Base-by-base conservation (phyloP, 768 basidiomycete genomes). In the Mycena amicta region DNA sequence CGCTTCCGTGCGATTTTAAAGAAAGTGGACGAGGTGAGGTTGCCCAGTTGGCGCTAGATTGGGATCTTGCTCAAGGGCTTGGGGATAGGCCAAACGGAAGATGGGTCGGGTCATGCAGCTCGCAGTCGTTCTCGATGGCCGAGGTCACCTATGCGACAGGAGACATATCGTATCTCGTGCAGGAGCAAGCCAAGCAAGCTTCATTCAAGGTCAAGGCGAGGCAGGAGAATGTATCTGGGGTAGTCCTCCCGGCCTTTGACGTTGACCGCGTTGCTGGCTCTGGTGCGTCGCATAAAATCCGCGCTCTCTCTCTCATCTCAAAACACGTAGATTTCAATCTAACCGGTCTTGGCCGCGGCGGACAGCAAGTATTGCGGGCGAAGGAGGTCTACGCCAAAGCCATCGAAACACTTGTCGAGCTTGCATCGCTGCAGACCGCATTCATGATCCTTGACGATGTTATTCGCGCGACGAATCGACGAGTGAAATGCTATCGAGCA, bases 21-120 rank as follows among this genome's bases (percentile, higher is more conserved):
- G 72, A 98, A 97, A 75, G 96, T 99, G n/a, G 95, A 98, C 69
- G 97, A 99, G 81, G 95, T 95, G 64, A 63, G 76, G 59, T n/a
- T n/a, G n/a, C n/a, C n/a, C n/a, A n/a, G n/a, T n/a, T n/a, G n/a
- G n/a, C n/a, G n/a, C n/a, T n/a, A n/a, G n/a, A n/a, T n/a, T n/a
- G n/a, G n/a, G n/a, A n/a, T n/a, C n/a, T 39, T 65, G 53, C 57
- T 70, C 46, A 72, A 65, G 55, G 4, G 60, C 60, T 63, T 20
- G 16, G 20, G 26, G 20, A 57, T 40, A 98, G 95, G 96, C 97
- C 11, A 99, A 99, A 74, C 86, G 95, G 58, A 95, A 98, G 78
- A 99, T 98, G 97, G 97, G 97, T 28, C 83, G 92, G 58, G 95
- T 98, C 25, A 97, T 99, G 88, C 97, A 99, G 73, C 82, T 98